These are phyloP conservation scores for Nemophila menziesii DNA, from an alignment of 257 asterid genomes.

Conservation along the genomic window DNA sequence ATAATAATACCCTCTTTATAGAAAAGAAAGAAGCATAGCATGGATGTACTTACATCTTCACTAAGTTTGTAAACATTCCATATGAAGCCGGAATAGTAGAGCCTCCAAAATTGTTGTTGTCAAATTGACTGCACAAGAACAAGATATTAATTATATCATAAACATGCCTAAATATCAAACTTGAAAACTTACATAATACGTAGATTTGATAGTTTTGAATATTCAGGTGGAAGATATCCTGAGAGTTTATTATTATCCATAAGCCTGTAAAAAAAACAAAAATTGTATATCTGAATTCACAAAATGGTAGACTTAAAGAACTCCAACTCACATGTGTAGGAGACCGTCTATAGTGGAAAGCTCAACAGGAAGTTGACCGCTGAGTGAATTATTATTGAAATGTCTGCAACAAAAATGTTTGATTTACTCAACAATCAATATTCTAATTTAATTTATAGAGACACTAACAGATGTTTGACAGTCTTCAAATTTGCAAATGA, in stretches of 20 bases:
- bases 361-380: constrained; percentile 33
- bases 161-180: not conserved
- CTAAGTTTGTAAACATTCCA: constrained; percentile 21
- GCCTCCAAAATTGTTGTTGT: constrained; percentile 36
- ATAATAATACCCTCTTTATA: not conserved
- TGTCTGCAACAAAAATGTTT: constrained; percentile 31
- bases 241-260: constrained; percentile 50
- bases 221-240: constrained; percentile 51
- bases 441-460: not conserved
- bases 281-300: not conserved
- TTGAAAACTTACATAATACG: constrained; percentile 27
- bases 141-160: not conserved
- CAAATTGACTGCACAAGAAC: constrained; percentile 30
- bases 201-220: constrained; percentile 18
- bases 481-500: constrained; percentile 23
- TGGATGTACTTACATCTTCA: constrained; percentile 23
- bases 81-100: constrained; percentile 32
- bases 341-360: constrained; percentile 23
- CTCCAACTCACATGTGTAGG: constrained; percentile 33
- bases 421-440: not conserved
- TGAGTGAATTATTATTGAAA: constrained; percentile 40
- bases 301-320: not conserved
- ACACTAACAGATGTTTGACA: constrained; percentile 29
- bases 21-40: not conserved
- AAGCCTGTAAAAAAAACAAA: constrained; percentile 19